Evolutionary conservation across 176 grass and related monocot species (phyloP).

Genomic region (Paspalum vaginatum): DNA sequence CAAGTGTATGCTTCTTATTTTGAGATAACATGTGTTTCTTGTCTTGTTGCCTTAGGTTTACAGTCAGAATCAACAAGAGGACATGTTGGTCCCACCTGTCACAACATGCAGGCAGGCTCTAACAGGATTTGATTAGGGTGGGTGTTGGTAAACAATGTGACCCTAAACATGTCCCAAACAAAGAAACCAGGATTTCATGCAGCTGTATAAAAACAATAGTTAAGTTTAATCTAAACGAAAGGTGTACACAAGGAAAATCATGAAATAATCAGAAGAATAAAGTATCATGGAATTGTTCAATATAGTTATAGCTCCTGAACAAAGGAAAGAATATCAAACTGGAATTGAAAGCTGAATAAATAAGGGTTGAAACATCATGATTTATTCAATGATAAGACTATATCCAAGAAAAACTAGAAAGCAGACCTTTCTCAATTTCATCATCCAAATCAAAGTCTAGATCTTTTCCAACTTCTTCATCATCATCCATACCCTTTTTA

Average conservation of each 20-base stretch:
- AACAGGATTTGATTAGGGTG: not conserved
- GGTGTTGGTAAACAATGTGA: not conserved
- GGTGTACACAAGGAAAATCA: not conserved
- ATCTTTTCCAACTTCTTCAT: conserved; percentile 83
- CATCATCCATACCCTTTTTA: conserved; percentile 76
- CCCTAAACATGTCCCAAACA: not conserved
- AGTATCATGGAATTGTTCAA: not conserved
- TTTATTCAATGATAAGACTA: not conserved
- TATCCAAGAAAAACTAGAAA: not conserved
- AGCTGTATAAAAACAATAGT: not conserved
- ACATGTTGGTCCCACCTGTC: not conserved
- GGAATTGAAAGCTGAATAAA: not conserved
- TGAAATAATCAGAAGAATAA: conserved; percentile 10
- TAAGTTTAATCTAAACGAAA: not conserved
- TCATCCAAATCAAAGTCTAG: conserved; percentile 94
- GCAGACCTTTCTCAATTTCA: conserved; percentile 94
- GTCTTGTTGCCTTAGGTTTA: not conserved
- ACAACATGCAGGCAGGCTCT: not conserved
- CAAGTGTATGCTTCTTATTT: conserved; percentile 27
- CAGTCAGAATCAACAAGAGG: no score
- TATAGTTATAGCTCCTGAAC: not conserved
- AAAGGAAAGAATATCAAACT: not conserved
- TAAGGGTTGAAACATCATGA: conserved; percentile 4
- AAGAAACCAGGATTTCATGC: not conserved
- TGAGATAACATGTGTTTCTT: not conserved